Evolutionary conservation across 176 grass and related monocot genomes (phyloP), one percentile per base, ranked within the genome.

Genomic region (Cenchrus fungigraminus): DNA sequence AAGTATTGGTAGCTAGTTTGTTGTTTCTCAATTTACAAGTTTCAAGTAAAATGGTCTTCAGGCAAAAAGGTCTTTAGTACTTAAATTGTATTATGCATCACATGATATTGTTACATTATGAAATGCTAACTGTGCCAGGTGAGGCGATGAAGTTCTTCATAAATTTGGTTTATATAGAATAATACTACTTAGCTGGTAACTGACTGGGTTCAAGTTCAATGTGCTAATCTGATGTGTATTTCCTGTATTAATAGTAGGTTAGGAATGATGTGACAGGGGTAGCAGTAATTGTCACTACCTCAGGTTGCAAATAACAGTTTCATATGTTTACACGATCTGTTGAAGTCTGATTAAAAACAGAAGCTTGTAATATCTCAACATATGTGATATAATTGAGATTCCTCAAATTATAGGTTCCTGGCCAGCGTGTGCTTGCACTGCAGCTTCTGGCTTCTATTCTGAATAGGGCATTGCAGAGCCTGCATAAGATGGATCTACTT

Each of bases 371-470:
- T 40, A 60, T 71, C 37, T 32, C 28, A 10, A 82, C 67, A 87
- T 86, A 87, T 86, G 34, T 42, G 5, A 83, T 89, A 68, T 88
- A 67, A 78, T 87, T 80, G 12, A 32, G 44, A 42, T 75, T 62
- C 50, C 81, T 90, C 68, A 59, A 86, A 90, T 64, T 85, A 50
- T 87, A 98, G 96, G 86, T 98, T 91, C 90, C 97, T 84, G 93
- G 97, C 51, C 97, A 98, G 84, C 88, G 97, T 12, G 86, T 89
- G 40, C 90, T 98, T 88, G 93, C 90, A 43, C 60, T 95, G 73
- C 93, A 94, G 84, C 86, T 98, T 76, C 89, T 98, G 84, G 88
- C 90, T 92, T 94, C 90, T 12, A 73, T 95, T 82, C 78, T 98
- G 49, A 91, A 79, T 77, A 94, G 89, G 64, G 89, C 91, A 71